Conservation (phyloP, 2,329 filamentous ascomycete species). For the Cladophialophora psammophila region DNA sequence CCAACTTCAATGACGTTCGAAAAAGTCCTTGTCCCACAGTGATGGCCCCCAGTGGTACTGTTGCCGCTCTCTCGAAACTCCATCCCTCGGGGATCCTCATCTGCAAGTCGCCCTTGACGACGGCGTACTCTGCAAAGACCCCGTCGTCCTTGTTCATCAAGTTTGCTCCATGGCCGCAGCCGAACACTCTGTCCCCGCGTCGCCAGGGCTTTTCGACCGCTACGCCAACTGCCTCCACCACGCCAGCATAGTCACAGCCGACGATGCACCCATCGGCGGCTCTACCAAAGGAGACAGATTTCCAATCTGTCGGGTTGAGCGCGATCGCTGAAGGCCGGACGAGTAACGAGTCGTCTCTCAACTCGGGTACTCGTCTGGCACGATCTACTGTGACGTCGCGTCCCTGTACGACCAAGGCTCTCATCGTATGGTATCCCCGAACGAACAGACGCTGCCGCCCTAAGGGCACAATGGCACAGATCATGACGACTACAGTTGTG, state of each 20-base stretch:
- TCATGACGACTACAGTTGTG: too few species aligned
- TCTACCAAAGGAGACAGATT: conserved; percentile 50
- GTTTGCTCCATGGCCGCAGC: conserved; percentile 46
- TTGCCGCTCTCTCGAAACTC: conserved; percentile 44
- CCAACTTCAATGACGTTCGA: not conserved
- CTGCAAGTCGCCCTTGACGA: conserved; percentile 42
- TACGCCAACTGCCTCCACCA: conserved; percentile 39
- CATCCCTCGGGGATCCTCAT: conserved; percentile 44
- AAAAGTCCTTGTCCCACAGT: not conserved
- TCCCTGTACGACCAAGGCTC: too few species aligned
- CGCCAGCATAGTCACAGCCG: conserved; percentile 46
- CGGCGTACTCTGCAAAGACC: conserved; percentile 48
- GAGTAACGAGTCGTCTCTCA: too few species aligned
- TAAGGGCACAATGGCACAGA: too few species aligned
- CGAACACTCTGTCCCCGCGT: conserved; percentile 49
- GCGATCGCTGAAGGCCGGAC: too few species aligned
- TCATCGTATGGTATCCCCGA: too few species aligned
- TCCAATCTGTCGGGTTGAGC: conserved; percentile 64
- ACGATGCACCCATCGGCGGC: conserved; percentile 46
- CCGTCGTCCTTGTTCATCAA: conserved; percentile 41
- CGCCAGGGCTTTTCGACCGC: conserved; percentile 34
- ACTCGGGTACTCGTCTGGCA: too few species aligned
- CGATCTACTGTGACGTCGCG: too few species aligned
- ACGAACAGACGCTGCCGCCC: too few species aligned
- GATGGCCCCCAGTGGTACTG: conserved; percentile 1